Conservation (phyloP, 768 basidiomycete genomes). For the Kwoniella sp. region DNA sequence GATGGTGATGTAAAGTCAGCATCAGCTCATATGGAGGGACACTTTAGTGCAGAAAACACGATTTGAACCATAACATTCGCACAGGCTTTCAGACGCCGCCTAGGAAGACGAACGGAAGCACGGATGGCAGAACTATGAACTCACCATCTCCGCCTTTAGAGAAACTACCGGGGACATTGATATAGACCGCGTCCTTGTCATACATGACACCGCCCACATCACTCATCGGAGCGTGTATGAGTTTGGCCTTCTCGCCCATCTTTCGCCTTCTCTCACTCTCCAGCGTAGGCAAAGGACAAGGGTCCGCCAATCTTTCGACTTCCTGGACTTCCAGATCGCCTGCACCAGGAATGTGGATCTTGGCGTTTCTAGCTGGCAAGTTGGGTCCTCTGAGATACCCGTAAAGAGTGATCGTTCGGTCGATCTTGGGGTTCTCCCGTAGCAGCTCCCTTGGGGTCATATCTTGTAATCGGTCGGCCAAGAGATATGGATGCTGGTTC, state of each 20-base stretch:
- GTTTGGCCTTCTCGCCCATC: slow-evolving; percentile 91
- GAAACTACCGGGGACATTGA: slow-evolving; percentile 95
- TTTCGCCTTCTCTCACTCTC: slow-evolving; percentile 86
- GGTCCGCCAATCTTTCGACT: slow-evolving; percentile 80
- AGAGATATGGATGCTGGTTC: slow-evolving; percentile 90
- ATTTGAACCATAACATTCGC: too few relatives aligned
- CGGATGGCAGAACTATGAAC: slow-evolving; percentile 27
- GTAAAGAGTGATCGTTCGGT: slow-evolving; percentile 90
- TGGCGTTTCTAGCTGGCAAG: slow-evolving; percentile 59
- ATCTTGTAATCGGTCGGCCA: slow-evolving; percentile 93
- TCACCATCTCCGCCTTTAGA: slow-evolving; percentile 63
- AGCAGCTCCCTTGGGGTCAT: slow-evolving; percentile 84
- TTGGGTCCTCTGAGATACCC: slow-evolving; percentile 83
- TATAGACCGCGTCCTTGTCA: slow-evolving; percentile 97
- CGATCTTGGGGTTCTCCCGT: slow-evolving; percentile 80
- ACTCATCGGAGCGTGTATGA: slow-evolving; percentile 98
- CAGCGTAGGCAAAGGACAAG: slow-evolving; percentile 88
- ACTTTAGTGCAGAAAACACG: too few relatives aligned
- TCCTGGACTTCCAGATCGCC: slow-evolving; percentile 81
- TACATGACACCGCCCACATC: slow-evolving; percentile 95
- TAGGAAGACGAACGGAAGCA: background rate
- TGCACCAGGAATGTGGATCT: slow-evolving; percentile 91
- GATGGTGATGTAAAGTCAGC: slow-evolving; percentile 3
- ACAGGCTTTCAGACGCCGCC: background rate
- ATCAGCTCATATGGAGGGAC: background rate